These are phyloP conservation scores for Podospora pseudocomata DNA, from an alignment of 495 filamentous ascomycete species.

Conservation along the genomic window DNA sequence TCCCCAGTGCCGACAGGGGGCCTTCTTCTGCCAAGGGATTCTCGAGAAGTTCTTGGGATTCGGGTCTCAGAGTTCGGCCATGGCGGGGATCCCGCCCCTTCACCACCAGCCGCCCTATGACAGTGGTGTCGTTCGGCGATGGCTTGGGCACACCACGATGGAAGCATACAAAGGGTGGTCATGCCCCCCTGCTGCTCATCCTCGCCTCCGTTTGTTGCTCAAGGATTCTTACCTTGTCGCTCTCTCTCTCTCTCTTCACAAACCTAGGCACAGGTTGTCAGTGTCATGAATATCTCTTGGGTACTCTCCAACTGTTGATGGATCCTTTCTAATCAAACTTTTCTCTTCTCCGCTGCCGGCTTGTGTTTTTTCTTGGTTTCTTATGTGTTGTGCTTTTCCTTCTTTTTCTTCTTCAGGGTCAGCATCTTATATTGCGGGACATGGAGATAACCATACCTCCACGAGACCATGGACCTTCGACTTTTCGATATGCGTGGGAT, in stretches of 20 bases:
- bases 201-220: conserved; percentile 14
- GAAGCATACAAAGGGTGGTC: conserved; percentile 10
- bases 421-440: conserved; percentile 20
- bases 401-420: background rate
- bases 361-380: conserved; percentile 5
- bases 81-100: conserved; percentile 8
- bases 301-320: background rate
- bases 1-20: conserved; percentile 10
- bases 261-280: background rate
- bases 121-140: background rate
- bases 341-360: background rate
- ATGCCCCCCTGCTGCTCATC: conserved; percentile 11
- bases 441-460: conserved; percentile 36
- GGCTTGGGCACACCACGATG: background rate
- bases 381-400: conserved; percentile 18
- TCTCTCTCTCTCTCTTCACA: background rate
- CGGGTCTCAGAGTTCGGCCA: conserved; percentile 5
- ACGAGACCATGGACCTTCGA: conserved; percentile 30
- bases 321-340: background rate
- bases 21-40: background rate
- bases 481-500: conserved; percentile 34
- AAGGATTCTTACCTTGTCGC: conserved; percentile 8
- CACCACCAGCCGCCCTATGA: conserved; percentile 1
- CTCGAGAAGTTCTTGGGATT: background rate
- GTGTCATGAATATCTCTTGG: background rate